Evolutionary conservation across 306 rosid genomes (phyloP).

Genomic region (Trifolium repens): DNA sequence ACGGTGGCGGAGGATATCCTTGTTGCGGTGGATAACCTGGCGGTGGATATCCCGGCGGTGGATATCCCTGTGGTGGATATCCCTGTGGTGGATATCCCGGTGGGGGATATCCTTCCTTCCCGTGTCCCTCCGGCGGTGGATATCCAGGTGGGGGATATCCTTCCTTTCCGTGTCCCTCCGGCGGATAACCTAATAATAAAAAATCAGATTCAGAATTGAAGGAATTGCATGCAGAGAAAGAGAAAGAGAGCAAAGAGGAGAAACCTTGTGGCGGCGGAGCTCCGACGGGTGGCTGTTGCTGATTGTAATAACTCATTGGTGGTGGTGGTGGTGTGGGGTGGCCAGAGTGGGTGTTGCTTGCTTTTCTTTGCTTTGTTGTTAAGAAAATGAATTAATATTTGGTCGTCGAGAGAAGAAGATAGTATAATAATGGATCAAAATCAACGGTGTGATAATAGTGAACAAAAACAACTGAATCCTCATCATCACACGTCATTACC

Average conservation of each 20-base stretch:
- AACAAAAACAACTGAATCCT: neutral
- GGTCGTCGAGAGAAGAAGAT: neutral
- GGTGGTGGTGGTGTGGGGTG: neutral
- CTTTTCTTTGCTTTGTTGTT: too few relatives aligned
- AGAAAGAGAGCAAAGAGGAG: neutral
- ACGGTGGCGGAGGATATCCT: conserved; percentile 50
- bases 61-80: conserved; percentile 43
- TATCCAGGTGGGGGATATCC: conserved; percentile 67
- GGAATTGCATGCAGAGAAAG: neutral
- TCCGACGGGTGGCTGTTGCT: conserved; percentile 89
- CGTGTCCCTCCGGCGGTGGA: conserved; percentile 45
- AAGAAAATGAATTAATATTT: neutral
- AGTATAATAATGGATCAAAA: too few relatives aligned
- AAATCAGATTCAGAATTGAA: neutral
- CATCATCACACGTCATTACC: conserved; percentile 12
- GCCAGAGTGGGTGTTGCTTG: neutral
- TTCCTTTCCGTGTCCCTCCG: conserved; percentile 58
- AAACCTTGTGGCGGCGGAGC: conserved; percentile 93
- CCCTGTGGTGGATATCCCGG: conserved; percentile 62
- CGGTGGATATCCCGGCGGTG: conserved; percentile 55
- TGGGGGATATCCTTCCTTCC: conserved; percentile 74
- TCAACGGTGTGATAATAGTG: neutral
- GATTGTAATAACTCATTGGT: conserved; percentile 76
- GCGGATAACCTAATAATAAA: conserved; percentile 71
- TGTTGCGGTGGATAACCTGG: conserved; percentile 58